A percentile compares a stretch with the other conserved stretches of the same genome.
Evolutionary conservation across 192 early-diverging fungal species (phyloP).

Genomic region (Entrophospora sp.): DNA sequence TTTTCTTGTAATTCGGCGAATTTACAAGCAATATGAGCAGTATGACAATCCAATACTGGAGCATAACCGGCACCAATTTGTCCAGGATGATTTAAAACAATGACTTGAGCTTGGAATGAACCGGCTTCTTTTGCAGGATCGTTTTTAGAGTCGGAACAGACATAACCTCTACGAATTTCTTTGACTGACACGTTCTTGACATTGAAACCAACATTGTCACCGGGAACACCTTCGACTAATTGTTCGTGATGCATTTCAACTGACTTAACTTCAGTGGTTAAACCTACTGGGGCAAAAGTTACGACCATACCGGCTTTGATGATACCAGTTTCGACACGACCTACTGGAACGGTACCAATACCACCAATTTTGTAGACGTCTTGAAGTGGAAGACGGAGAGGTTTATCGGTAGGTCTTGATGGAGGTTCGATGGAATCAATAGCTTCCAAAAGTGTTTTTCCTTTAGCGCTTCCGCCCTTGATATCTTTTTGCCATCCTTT

Average conservation of each 20-base stretch:
- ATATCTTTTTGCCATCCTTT: slow-evolving; percentile 93
- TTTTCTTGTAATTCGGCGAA: slow-evolving; percentile 87
- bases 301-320: slow-evolving; percentile 90
- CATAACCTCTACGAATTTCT: slow-evolving; percentile 94
- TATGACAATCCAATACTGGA: slow-evolving; percentile 93
- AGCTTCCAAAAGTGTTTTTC: slow-evolving; percentile 87
- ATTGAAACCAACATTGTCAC: slow-evolving; percentile 99
- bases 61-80: slow-evolving; percentile 92
- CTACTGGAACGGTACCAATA: slow-evolving; percentile 95
- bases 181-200: slow-evolving; percentile 97
- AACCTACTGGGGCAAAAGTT: slow-evolving; percentile 79
- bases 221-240: slow-evolving; percentile 78
- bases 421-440: slow-evolving; percentile 94
- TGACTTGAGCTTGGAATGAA: slow-evolving; percentile 91
- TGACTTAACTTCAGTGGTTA: slow-evolving; percentile 92
- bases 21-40: slow-evolving; percentile 95
- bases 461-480: slow-evolving; percentile 57
- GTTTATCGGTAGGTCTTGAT: slow-evolving; percentile 80
- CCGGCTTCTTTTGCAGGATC: slow-evolving; percentile 89
- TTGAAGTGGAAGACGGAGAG: slow-evolving; percentile 94
- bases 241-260: slow-evolving; percentile 98
- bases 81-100: slow-evolving; percentile 94
- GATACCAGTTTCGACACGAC: slow-evolving; percentile 93
- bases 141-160: slow-evolving; percentile 95
- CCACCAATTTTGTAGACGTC: slow-evolving; percentile 98